Base-by-base conservation (phyloP, 176 grass and related monocot genomes). In the Phragmites australis region DNA sequence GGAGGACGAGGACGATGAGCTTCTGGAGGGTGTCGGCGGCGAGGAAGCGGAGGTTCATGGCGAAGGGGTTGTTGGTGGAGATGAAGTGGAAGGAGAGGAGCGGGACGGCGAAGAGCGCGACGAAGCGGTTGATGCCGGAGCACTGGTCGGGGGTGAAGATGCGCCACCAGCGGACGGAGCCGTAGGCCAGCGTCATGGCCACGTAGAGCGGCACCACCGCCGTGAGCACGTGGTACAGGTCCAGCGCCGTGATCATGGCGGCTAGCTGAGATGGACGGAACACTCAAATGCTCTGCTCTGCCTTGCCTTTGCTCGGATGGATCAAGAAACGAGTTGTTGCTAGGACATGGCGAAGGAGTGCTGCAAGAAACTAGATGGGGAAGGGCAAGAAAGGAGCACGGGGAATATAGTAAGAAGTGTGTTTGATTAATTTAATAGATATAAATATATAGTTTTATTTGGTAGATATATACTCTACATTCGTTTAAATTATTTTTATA, bases 21-120 rank as follows among this genome's bases (percentile, higher is more conserved):
- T 86, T 86, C 37, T 79, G 76, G 40, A 80, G 68, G 5, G 76
- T 53, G 84, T 86, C 76, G 76, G 84, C 84, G 84, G 58, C 55
- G 68, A 86, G 40, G 83, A 86, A 86, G 77, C 55, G 77, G 19
- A 86, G 68, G 69, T 81, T 34, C 76, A 86, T 86, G 37, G 48
- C 3, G 59, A 66, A 86, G 14, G 77, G 84, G 84, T 80, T 27
- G 77, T 81, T 81, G 60, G 32, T 34, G 77, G 77, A 79, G 70
- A 86, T 86, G 84, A 86, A 86, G 84, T 86, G 84, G 84, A 86
- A 86, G 84, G 84, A 86, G 77, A 86, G 77, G 69, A 86, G 76
- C 27, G 77, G 84, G 15, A 81, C 84, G 59, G 84, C 77, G 59
- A 81, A 81, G 58, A 80, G 76, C 0, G 77, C 84, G 9, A 86